These are phyloP conservation scores for Ambrosia hybrid DNA, from an alignment of 140 eudicot genomes.

Conservation along the genomic window DNA sequence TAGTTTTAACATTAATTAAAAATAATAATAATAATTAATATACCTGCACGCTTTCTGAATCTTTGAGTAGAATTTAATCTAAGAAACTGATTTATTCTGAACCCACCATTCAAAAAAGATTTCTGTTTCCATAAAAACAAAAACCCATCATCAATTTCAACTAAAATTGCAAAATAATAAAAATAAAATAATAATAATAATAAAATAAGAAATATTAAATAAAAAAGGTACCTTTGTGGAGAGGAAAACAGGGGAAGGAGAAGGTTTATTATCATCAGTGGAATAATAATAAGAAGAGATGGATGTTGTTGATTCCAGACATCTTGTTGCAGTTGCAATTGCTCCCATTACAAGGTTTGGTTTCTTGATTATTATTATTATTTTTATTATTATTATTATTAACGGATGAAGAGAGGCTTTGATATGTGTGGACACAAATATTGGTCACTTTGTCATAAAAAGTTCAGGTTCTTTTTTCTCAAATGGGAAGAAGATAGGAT, in stretches of 20 bases:
- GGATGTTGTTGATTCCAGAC: conserved; percentile 34
- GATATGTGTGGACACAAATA: conserved; percentile 28
- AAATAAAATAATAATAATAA: background rate
- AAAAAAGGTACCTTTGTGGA: conserved; percentile 27
- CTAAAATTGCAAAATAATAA: background rate
- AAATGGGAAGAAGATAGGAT: conserved; percentile 1
- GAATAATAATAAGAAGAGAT: conserved; percentile 20
- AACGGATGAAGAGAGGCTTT: conserved; percentile 6
- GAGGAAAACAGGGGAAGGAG: conserved; percentile 21
- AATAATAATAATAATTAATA: too few species aligned
- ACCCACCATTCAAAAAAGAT: conserved; percentile 32
- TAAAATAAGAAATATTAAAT: background rate
- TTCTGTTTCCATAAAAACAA: conserved; percentile 19
- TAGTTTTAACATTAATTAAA: too few species aligned
- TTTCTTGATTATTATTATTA: background rate
- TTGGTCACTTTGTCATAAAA: background rate
- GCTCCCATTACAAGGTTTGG: conserved; percentile 27
- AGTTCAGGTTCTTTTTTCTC: background rate
- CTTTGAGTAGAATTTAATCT: conserved; percentile 24
- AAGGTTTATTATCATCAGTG: conserved; percentile 30
- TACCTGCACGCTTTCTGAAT: conserved; percentile 36
- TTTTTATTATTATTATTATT: background rate
- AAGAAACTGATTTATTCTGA: conserved; percentile 23
- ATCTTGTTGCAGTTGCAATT: conserved; percentile 40
- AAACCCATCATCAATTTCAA: conserved; percentile 13